phyloP scores from a whole-genome alignment of 179 eudicot genomes.

The Vitellaria paradoxa region DNA sequence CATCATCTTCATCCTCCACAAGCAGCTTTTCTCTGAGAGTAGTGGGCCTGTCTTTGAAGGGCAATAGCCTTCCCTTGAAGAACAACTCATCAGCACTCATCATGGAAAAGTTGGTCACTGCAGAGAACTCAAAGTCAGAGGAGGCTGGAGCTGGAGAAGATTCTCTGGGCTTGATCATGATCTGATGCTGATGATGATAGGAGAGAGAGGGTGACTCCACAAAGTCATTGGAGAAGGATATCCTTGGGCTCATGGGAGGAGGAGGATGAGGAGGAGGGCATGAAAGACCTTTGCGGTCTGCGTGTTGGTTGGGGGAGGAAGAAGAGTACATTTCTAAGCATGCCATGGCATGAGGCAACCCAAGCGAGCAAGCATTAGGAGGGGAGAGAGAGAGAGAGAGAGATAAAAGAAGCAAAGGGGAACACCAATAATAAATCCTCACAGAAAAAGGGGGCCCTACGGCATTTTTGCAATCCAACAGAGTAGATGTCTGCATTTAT shows the following conservation, averaged over 20 bases:
- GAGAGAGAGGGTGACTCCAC: constrained; percentile 30
- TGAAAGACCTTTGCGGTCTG: constrained; percentile 16
- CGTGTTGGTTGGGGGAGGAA: constrained; percentile 30
- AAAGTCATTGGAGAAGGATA: constrained; percentile 72
- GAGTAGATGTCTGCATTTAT: constrained; percentile 23
- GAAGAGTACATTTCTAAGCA: constrained; percentile 54
- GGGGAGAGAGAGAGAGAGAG: neutral
- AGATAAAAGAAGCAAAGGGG: no score
- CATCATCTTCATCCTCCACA: constrained; percentile 39
- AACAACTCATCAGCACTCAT: constrained; percentile 84
- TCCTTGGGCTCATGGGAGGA: constrained; percentile 52
- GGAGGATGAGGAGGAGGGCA: neutral
- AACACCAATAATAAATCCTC: neutral
- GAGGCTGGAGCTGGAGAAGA: constrained; percentile 25
- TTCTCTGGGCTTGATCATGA: neutral
- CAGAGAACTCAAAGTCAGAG: constrained; percentile 77
- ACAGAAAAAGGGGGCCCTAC: neutral
- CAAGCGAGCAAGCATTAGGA: neutral
- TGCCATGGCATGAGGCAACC: constrained; percentile 31
- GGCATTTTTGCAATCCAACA: neutral
- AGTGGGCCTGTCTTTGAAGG: constrained; percentile 43
- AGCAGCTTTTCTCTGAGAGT: constrained; percentile 70
- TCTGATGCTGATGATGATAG: constrained; percentile 5
- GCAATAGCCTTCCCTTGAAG: constrained; percentile 71
- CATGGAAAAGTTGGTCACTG: constrained; percentile 48